These are phyloP conservation scores for Quercus bicolor DNA, from an alignment of 306 rosid species.

Conservation along the genomic window DNA sequence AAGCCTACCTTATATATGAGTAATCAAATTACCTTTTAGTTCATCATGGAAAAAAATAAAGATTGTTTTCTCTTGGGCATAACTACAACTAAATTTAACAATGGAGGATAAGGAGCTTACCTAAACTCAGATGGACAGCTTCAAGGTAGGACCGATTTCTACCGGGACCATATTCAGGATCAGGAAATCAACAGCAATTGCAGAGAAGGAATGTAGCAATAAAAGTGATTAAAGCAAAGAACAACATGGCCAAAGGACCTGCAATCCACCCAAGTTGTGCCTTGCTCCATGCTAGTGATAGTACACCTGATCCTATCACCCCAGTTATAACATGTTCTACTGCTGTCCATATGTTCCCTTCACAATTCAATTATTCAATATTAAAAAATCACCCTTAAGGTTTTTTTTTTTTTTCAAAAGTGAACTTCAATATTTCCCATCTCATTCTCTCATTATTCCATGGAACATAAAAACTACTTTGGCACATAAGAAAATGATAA, in stretches of 20 bases:
- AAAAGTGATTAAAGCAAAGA: conserved; percentile 42
- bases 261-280: conserved; percentile 64
- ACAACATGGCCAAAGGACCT: conserved; percentile 39
- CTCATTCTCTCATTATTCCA: too few species aligned
- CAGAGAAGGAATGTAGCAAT: conserved; percentile 43
- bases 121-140: conserved; percentile 39
- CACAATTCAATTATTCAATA: too few species aligned
- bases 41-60: too few species aligned
- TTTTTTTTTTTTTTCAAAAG: too few species aligned
- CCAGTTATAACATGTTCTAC: conserved; percentile 59
- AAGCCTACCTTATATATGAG: background rate
- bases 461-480: too few species aligned
- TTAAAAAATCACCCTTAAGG: too few species aligned
- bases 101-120: conserved; percentile 3
- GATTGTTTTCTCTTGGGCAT: too few species aligned
- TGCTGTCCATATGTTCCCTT: conserved; percentile 61
- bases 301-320: conserved; percentile 57
- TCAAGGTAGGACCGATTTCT: conserved; percentile 42
- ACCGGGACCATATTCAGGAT: conserved; percentile 47
- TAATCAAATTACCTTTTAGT: too few species aligned
- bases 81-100: background rate
- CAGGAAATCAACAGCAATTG: conserved; percentile 44
- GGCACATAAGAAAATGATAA: background rate
- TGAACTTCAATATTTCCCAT: too few species aligned
- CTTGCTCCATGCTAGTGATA: conserved; percentile 53